phyloP scores from a whole-genome alignment of 495 filamentous ascomycete genomes.

The Hyaloscypha variabilis region DNA sequence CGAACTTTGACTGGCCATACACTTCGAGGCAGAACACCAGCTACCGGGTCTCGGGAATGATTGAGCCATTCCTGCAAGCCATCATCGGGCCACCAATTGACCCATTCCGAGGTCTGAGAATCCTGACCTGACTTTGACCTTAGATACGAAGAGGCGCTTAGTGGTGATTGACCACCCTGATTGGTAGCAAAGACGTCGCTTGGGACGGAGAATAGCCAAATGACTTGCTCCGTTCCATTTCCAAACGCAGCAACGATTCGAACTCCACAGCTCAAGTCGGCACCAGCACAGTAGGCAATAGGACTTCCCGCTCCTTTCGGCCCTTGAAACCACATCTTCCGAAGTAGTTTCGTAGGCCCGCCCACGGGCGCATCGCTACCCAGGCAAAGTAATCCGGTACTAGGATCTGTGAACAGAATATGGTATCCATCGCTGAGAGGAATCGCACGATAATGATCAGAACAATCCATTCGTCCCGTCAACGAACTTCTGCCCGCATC shows the following conservation, averaged over 20 bases:
- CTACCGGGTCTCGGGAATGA: constrained; percentile 17
- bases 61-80: constrained; percentile 24
- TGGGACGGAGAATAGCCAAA: constrained; percentile 67
- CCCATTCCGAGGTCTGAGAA: constrained; percentile 18
- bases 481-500: background rate
- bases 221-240: constrained; percentile 34
- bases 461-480: constrained; percentile 25
- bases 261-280: constrained; percentile 62
- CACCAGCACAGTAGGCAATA: constrained; percentile 58
- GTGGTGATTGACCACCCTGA: background rate
- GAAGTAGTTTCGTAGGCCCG: constrained; percentile 38
- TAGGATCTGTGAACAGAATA: constrained; percentile 70
- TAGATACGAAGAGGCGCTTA: background rate
- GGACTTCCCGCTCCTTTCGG: constrained; percentile 38
- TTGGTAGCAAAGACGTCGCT: constrained; percentile 56
- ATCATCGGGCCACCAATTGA: constrained; percentile 29
- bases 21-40: constrained; percentile 23
- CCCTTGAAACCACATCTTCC: constrained; percentile 48
- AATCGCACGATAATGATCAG: constrained; percentile 68
- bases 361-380: constrained; percentile 66
- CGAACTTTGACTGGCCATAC: constrained; percentile 38
- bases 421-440: constrained; percentile 72
- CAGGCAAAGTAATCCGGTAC: constrained; percentile 60
- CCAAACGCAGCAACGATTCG: constrained; percentile 64
- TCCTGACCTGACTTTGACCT: constrained; percentile 7